These are phyloP conservation scores for Diaporthe aspalathi DNA, from an alignment of 2,329 filamentous ascomycete genomes.

Conservation along the genomic window DNA sequence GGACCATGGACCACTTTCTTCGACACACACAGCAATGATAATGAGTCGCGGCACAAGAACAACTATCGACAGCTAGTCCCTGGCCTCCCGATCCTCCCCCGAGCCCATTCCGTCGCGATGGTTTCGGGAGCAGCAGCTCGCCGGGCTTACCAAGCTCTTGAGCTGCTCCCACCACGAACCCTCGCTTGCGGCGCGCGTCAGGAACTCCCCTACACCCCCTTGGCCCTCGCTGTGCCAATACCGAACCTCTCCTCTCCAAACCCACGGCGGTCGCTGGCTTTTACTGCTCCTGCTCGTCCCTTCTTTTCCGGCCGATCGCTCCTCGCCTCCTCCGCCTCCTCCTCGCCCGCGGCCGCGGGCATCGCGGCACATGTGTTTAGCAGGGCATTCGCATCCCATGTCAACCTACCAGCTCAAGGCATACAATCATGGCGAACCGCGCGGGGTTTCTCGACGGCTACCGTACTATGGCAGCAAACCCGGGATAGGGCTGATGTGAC, in stretches of 20 bases:
- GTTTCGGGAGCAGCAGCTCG: conserved; percentile 60
- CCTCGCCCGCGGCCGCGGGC: conserved; percentile 12
- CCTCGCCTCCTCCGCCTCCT: neutral
- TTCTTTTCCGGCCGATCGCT: conserved; percentile 26
- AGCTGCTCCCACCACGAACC: conserved; percentile 60
- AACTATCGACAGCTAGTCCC: conserved; percentile 33
- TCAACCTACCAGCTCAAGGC: conserved; percentile 36
- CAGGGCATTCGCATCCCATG: conserved; percentile 36
- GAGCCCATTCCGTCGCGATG: conserved; percentile 51
- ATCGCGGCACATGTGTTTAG: conserved; percentile 29
- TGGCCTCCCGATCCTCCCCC: neutral
- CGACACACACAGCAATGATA: conserved; percentile 27
- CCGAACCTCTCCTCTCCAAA: conserved; percentile 38
- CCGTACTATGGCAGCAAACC: conserved; percentile 39
- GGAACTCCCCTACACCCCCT: neutral
- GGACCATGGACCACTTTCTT: conserved; percentile 4
- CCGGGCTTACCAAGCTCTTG: conserved; percentile 46
- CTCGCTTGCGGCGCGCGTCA: conserved; percentile 46
- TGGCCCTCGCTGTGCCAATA: neutral
- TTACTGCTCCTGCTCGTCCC: neutral
- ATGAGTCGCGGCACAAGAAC: conserved; percentile 29
- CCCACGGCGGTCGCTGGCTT: neutral
- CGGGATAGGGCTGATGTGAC: conserved; percentile 34
- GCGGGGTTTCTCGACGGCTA: conserved; percentile 45
- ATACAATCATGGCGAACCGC: conserved; percentile 39